Evolutionary conservation across 192 early-diverging fungal species (phyloP), one percentile per base, ranked within the genome.

Genomic region (Blastocladiella britannica): DNA sequence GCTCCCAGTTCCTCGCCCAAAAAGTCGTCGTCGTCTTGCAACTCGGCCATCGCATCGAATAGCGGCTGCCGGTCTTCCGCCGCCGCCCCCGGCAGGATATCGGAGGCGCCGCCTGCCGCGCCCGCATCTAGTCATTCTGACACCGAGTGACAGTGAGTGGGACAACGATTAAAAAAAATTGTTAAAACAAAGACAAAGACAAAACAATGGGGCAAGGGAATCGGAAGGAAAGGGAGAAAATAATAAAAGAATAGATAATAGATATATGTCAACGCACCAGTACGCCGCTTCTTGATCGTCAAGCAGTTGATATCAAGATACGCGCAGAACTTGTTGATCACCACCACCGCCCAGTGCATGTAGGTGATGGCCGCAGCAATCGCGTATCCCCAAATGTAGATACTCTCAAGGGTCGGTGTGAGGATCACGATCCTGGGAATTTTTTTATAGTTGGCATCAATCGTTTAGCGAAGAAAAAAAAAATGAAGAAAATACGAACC

Each of bases 281-380:
- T 22, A 29, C 20, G 30, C 9, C 23, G 56, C 23, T 70, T 64
- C 26, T 62, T 60, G 68, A 93, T 93, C 55, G 73, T 72, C 55
- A 93, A 68, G 63, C 90, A 93, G 55, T 83, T 74, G 70, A 93
- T 93, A 59, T 79, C 81, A 56, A 93, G 69, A 64, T 79, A 82
- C 31, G 77, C 70, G 66, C 90, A 93, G 71, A 93, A 91, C 51
- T 82, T 80, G 59, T 85, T 76, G 61, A 93, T 88, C 63, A 93
- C 85, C 51, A 84, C 66, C 56, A 81, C 60, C 37, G 86, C 86
- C 87, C 87, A 93, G 70, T 87, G 82, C 57, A 79, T 56, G 70
- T 93, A 93, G 26, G 84, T 85, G 8, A 82, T 63, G 26, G 75
- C 62, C 52, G 81, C 79, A 71, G 86, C 88, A 43, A 67, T 61